phyloP scores from a whole-genome alignment of 495 filamentous ascomycete species.

The Penicillium flavigenum region DNA sequence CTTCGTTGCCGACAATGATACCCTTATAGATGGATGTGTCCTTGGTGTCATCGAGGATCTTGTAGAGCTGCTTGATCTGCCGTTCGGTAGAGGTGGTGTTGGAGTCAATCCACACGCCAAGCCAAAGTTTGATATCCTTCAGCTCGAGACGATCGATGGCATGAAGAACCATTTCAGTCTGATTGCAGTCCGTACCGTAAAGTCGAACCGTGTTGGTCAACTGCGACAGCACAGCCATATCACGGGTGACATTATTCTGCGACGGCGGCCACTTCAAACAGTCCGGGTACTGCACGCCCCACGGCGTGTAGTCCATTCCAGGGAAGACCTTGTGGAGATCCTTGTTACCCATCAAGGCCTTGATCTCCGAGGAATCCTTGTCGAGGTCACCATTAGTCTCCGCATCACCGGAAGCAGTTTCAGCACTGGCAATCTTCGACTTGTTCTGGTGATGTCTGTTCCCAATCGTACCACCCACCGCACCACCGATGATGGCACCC shows the following conservation, averaged over 20 bases:
- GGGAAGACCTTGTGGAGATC: slow-evolving; percentile 91
- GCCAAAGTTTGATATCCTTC: slow-evolving; percentile 84
- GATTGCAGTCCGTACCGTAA: slow-evolving; percentile 97
- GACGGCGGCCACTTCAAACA: slow-evolving; percentile 75
- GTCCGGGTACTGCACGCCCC: slow-evolving; percentile 85
- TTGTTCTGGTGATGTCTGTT: slow-evolving; percentile 36
- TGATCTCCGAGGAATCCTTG: slow-evolving; percentile 75
- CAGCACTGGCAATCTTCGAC: slow-evolving; percentile 12
- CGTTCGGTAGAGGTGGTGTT: slow-evolving; percentile 82
- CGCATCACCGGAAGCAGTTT: slow-evolving; percentile 45
- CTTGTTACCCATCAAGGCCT: slow-evolving; percentile 73
- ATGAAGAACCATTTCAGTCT: slow-evolving; percentile 91
- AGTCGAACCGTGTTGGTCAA: slow-evolving; percentile 86
- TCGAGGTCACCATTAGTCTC: slow-evolving; percentile 64
- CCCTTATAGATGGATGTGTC: slow-evolving; percentile 70
- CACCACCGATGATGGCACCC: slow-evolving; percentile 72
- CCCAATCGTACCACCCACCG: slow-evolving; percentile 69
- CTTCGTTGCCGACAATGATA: slow-evolving; percentile 91
- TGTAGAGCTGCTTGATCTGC: slow-evolving; percentile 78
- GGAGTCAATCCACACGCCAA: slow-evolving; percentile 89
- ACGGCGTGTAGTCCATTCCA: slow-evolving; percentile 94
- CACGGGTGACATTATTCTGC: slow-evolving; percentile 92
- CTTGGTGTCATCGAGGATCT: slow-evolving; percentile 68
- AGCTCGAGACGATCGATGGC: slow-evolving; percentile 72
- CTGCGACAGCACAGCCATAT: slow-evolving; percentile 88